Evolutionary conservation across 768 basidiomycete genomes (phyloP), one percentile per base, ranked within the genome.

Genomic region (Boletus speciosus): DNA sequence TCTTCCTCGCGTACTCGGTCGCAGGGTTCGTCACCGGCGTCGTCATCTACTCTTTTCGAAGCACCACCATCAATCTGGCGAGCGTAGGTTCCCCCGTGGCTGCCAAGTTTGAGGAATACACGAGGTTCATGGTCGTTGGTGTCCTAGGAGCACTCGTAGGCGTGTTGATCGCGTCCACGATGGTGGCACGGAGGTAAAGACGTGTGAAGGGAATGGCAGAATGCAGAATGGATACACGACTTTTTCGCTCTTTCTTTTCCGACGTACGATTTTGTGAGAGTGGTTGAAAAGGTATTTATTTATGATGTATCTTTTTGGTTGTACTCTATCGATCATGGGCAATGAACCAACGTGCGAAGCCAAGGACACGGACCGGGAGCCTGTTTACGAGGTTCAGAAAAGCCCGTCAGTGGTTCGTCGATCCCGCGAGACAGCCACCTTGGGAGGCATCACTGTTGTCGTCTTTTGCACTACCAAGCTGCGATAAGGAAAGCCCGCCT

Each of bases 1-100:
- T 90, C 27, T 84, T 90, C 58, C 72, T 90, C 34, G 80, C 82
- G 0, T 91, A 90, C 66, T 81, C 86, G 2, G 76, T 90, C 56
- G 76, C 83, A 2, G 85, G 80, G 1, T 87, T 91, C 71, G 70
- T 89, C 36, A 75, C 80, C 0, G 88, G 80, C 0, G 75, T 90
- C 27, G 78, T 82, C 0, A 55, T 89, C 25, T 90, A 88, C 66
- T 81, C 84, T 0, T 82, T 87, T 68, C 73, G 81, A 6, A 85
- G 81, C 1, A 65, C 73, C 3, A 73, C 76, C 0, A 44, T 75
- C 19, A 72, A 75, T n/a, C 66, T 73, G 36, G 71, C 74, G 19
- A 61, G 66, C 1, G 64, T 67, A 5, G 61, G 65, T 0, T 59
- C 63, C 29, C 66, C 70, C 12, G 57, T 75, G 29, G 66, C 69